Evolutionary conservation across 108 stramenopile genomes (phyloP), one percentile per base, ranked within the genome.

Genomic region (Conticribra guillardii): DNA sequence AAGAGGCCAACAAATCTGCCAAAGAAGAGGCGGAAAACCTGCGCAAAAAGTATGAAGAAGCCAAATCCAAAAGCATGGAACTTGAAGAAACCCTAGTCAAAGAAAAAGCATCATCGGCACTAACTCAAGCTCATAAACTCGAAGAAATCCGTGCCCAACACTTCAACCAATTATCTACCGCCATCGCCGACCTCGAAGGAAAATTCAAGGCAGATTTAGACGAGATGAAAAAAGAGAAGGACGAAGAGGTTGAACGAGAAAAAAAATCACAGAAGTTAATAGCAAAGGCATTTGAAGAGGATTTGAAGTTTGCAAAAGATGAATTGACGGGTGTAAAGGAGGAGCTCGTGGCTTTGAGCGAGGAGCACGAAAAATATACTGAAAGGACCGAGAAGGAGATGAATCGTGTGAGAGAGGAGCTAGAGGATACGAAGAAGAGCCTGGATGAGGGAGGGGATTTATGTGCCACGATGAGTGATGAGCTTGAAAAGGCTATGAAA

Each of bases 201-300:
- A 67, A 67, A n/a, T 67, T 67, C 50, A 53, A 54, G 16, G 17
- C 26, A 3, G 66, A 67, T 45, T 17, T 67, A 41, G 30, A 67
- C 18, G 53, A 46, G 17, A 31, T 56, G 21, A 67, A 29, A 7
- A 67, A 46, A n/a, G 66, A 67, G 27, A 67, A 67, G 26, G 66
- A 67, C 0, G 54, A 56, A 29, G 44, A 67, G 41, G 18, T 67
- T 31, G 37, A 55, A 46, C 37, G 37, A 17, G 48, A 67, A 21
- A 50, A 56, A 23, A 45, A 53, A 14, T 23, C 22, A 15, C 51
- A 65, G 16, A 33, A 65, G 8, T 0, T 22, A 2, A 27, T 1
- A 1, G 51, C 34, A 0, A 34, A 46, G 4, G 19, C 32, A 18
- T 5, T 62, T 33, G 45, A 47, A 15, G 24, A 27, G 24, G 29